Conservation (phyloP, 345 rosid species). For the Limnanthes douglasii region DNA sequence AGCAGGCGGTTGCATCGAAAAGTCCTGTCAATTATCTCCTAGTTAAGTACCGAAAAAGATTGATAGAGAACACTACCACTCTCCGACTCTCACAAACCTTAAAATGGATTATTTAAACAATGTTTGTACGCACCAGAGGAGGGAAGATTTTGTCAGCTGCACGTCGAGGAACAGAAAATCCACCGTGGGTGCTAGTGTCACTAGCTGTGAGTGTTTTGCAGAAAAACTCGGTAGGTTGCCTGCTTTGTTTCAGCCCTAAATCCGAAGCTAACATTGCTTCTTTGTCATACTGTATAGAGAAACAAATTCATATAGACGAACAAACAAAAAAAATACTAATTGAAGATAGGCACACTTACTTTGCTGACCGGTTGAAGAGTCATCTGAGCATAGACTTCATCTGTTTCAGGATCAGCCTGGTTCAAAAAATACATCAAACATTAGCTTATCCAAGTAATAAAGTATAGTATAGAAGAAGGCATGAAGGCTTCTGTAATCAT, state of each 20-base stretch:
- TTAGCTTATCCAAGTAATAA: too few relatives aligned
- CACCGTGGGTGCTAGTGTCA: constrained; percentile 98
- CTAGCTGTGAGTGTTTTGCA: constrained; percentile 95
- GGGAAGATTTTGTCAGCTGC: constrained; percentile 97
- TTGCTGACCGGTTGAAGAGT: constrained; percentile 49
- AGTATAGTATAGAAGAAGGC: too few relatives aligned
- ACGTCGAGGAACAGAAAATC: constrained; percentile 91
- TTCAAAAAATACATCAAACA: constrained; percentile 1
- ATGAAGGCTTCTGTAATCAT: too few relatives aligned
- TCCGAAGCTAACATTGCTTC: constrained; percentile 85
- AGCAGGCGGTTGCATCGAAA: constrained; percentile 88
- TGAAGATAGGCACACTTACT: constrained; percentile 6
- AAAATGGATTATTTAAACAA: constrained; percentile 4
- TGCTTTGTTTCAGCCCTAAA: constrained; percentile 55
- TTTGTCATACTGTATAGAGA: constrained; percentile 62
- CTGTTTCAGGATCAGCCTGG: constrained; percentile 70
- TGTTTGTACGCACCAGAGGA: constrained; percentile 39
- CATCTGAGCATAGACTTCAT: constrained; percentile 79
- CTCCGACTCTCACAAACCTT: neutral
- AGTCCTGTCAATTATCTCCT: constrained; percentile 40
- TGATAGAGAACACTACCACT: too few relatives aligned
- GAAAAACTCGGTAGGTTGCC: constrained; percentile 74
- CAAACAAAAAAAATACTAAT: neutral
- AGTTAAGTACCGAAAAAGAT: constrained; percentile 7
- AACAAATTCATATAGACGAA: neutral